A percentile compares a stretch with the other conserved stretches of the same genome.
These are phyloP conservation scores for Casuarina equisetifolia DNA, from an alignment of 306 rosid species.

Conservation along the genomic window DNA sequence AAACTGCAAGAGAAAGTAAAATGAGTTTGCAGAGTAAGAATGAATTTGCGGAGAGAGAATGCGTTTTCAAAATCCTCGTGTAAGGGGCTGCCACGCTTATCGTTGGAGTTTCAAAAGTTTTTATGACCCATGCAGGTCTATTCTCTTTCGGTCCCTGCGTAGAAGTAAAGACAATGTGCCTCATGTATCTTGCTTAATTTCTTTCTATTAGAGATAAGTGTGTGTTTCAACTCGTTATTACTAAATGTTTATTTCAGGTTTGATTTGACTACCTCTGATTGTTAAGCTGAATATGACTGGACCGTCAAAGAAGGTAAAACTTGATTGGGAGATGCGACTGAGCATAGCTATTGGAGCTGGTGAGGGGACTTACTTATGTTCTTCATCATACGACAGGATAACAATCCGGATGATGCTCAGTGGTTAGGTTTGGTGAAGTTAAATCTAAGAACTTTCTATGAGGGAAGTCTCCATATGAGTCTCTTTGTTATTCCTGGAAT, in stretches of 20 bases:
- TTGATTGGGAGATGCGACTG: slow-evolving; percentile 90
- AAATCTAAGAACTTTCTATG: slow-evolving; percentile 58
- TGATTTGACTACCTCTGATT: background rate
- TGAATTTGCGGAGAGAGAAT: too few species aligned
- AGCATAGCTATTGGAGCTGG: slow-evolving; percentile 90
- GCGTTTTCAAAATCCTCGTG: too few species aligned
- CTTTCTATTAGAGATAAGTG: too few species aligned
- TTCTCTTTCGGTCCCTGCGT: too few species aligned
- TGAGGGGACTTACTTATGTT: slow-evolving; percentile 84
- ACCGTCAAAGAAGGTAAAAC: slow-evolving; percentile 76
- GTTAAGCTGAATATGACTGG: slow-evolving; percentile 35
- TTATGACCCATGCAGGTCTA: too few species aligned
- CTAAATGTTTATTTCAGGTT: background rate
- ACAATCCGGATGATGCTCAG: slow-evolving; percentile 60
- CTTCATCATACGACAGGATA: slow-evolving; percentile 66
- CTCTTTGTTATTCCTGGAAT: background rate
- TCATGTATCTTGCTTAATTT: too few species aligned
- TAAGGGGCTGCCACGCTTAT: too few species aligned
- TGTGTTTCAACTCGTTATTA: too few species aligned
- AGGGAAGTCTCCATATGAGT: background rate
- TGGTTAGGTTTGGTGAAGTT: slow-evolving; percentile 83
- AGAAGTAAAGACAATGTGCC: too few species aligned
- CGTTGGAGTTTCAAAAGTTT: too few species aligned
- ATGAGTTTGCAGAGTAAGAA: too few species aligned
- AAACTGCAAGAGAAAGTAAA: too few species aligned